Conservation (phyloP, 805 yeast species). For the Lachancea quebecensis region DNA sequence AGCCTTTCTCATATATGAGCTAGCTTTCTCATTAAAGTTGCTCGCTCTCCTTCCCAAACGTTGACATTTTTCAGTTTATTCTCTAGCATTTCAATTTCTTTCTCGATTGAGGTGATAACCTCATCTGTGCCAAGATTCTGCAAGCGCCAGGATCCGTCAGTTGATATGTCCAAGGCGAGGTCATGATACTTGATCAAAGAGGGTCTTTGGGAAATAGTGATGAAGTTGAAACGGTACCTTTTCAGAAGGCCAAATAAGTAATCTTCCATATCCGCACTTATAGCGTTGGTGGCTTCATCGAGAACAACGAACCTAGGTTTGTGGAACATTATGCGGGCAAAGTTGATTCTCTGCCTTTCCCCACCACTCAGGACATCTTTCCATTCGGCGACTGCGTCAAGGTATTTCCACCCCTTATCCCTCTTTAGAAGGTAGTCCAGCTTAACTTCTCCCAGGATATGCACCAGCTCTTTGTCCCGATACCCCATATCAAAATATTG, state of each 20-base stretch:
- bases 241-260: conserved; percentile 70
- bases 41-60: conserved; percentile 52
- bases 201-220: conserved; percentile 81
- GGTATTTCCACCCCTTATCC: conserved; percentile 42
- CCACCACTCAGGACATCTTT: conserved; percentile 94
- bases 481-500: conserved; percentile 70
- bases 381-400: conserved; percentile 59
- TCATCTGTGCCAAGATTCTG: conserved; percentile 61
- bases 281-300: conserved; percentile 94
- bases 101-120: conserved; percentile 60
- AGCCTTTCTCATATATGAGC: conserved; percentile 11
- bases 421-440: conserved; percentile 74
- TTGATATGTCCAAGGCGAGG: conserved; percentile 59
- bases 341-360: conserved; percentile 82
- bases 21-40: conserved; percentile 42
- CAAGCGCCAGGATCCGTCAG: conserved; percentile 50
- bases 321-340: conserved; percentile 78
- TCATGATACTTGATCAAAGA: conserved; percentile 80
- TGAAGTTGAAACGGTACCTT: conserved; percentile 61
- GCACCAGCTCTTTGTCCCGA: conserved; percentile 61
- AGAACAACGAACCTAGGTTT: conserved; percentile 74
- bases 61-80: conserved; percentile 52
- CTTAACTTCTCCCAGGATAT: conserved; percentile 66
- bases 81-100: conserved; percentile 65
- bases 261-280: conserved; percentile 84